Base-by-base conservation (phyloP, 352 stramenopile genomes). In the Pythium insidiosum region DNA sequence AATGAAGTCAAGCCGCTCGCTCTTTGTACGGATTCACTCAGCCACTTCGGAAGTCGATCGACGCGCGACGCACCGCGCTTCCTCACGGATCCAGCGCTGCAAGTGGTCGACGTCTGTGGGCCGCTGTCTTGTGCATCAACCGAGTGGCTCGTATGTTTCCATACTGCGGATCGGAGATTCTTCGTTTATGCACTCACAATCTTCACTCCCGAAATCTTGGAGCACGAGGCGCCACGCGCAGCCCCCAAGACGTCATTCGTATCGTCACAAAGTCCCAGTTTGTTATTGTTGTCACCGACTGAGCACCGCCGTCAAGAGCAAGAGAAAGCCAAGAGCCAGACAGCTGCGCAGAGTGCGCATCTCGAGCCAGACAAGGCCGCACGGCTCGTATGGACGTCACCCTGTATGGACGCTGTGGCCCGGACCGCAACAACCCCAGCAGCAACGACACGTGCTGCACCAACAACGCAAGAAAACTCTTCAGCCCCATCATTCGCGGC, bases 1-100 rank as follows among this genome's bases (percentile, higher is more conserved):
- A 74, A 88, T 26, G 79, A 92, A 42, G 67, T 89, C 25, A 86
- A 84, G 43, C 79, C 79, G 2, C 57, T 88, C 18, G 70, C 72
- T 4, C 0, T 68, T 43, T n/a, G 19, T 7, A 4, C 42, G 21
- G n/a, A n/a, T n/a, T n/a, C 7, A 39, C 4, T 16, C 34, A 9
- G 15, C n/a, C 5, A 33, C 19, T 13, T 25, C 23, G 15, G 21
- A 23, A 19, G 39, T 11, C 41, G 28, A 45, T 34, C 23, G 9
- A 33, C 19, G 15, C 40, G 6, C 35, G 4, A 24, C 30, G 23
- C 6, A 38, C 12, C 16, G 22, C 1, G 22, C 1, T 83, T 83
- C 38, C 36, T 87, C 9, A 68, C 63, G 4, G 67, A 85, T 33
- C 67, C 68, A 6, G 67, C 60, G 20, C 63, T 88, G 16, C 59